Evolutionary conservation across 2,329 filamentous ascomycete genomes (phyloP).

Genomic region (Dichotomopilus funicola): DNA sequence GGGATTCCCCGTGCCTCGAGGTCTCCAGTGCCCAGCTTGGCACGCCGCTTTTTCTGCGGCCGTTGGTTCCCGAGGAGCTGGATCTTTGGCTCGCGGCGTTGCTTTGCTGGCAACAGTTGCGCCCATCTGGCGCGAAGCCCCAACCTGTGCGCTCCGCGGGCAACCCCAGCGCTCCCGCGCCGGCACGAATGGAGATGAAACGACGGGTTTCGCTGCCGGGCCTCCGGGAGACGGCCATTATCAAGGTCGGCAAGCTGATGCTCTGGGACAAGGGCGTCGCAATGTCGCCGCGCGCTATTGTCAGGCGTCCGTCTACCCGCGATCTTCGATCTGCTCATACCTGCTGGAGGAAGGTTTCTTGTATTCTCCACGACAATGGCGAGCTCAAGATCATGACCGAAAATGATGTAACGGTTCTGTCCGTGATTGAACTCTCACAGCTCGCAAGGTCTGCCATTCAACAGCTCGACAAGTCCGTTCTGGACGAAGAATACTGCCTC

Average conservation of each 20-base stretch:
- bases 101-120: constrained; percentile 73
- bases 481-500: constrained; percentile 90
- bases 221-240: constrained; percentile 69
- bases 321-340: constrained; percentile 48
- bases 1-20: constrained; percentile 45
- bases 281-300: constrained; percentile 48
- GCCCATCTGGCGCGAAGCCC: constrained; percentile 51
- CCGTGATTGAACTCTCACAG: constrained; percentile 80
- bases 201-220: constrained; percentile 36
- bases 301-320: constrained; percentile 51
- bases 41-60: constrained; percentile 58
- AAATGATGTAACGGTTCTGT: constrained; percentile 71
- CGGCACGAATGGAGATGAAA: constrained; percentile 34
- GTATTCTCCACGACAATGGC: constrained; percentile 89
- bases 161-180: constrained; percentile 32
- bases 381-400: constrained; percentile 88
- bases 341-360: constrained; percentile 83
- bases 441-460: constrained; percentile 87
- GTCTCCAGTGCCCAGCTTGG: constrained; percentile 48
- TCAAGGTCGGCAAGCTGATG: constrained; percentile 88
- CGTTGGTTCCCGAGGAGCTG: constrained; percentile 57
- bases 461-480: constrained; percentile 78
- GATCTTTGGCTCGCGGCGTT: constrained; percentile 76
- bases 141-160: constrained; percentile 36
- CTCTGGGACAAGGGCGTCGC: constrained; percentile 77